Evolutionary conservation across 2,329 filamentous ascomycete genomes (phyloP), one percentile per base, ranked within the genome.

Genomic region (Tolypocladium inflatum): DNA sequence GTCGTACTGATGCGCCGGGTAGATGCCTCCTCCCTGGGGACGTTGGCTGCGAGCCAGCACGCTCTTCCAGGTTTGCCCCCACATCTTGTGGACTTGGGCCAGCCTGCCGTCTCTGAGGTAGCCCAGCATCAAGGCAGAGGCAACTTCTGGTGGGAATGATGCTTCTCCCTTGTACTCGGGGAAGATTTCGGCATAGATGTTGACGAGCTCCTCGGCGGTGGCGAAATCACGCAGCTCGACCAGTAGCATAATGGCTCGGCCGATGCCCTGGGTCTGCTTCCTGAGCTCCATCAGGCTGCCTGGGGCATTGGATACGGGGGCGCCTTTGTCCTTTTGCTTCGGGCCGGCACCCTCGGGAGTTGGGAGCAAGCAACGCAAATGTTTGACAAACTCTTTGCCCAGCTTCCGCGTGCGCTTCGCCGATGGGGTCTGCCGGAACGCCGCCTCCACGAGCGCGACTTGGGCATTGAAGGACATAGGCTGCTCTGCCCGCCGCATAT

Each of bases 51-150:
- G 71, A 42, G 75, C 71, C 57, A 78, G 73, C 1, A 80, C 82
- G 60, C 79, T 78, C 6, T 76, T 64, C 58, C 87, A 78, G 2
- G 85, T 80, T 33, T 86, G 70, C 1, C 80, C 63, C 90, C 91
- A 96, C 55, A 83, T 85, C 52, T 80, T 71, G 61, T 83, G 79
- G 23, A 93, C 84, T 55, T 82, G 78, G 6, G 80, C 74, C 63
- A 84, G 80, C 26, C 85, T 78, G 43, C 77, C 72, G 21, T 85
- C 80, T 55, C 78, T 74, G 50, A 84, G 74, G 66, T 89, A 81
- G 0, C 84, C 79, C 26, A 79, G 74, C 87, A 96, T 92, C 59
- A 93, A 71, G 10, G 86, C 80, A 55, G 79, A 78, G 26, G 89
- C 72, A 57, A 92, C 72, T 19, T 74, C 70, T 3, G 84, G 71